These are phyloP conservation scores for Dioscorea zingiberensis DNA, from an alignment of 106 monocot species.

Conservation along the genomic window DNA sequence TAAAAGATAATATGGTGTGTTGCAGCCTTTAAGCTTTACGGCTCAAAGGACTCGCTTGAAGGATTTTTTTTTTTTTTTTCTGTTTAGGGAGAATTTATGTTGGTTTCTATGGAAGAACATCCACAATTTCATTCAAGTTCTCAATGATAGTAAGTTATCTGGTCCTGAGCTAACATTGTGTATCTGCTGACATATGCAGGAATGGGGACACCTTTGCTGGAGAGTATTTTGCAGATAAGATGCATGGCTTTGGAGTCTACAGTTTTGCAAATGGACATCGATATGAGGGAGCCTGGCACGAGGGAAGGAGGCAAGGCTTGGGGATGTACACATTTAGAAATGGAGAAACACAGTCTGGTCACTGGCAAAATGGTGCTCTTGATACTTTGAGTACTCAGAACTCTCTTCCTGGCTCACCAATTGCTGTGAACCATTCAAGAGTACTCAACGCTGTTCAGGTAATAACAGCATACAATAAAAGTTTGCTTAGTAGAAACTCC, in stretches of 20 bases:
- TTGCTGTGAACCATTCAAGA: conserved; percentile 77
- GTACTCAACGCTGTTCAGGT: conserved; percentile 93
- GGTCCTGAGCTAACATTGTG: too few relatives aligned
- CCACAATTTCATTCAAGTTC: too few relatives aligned
- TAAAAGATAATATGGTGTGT: too few relatives aligned
- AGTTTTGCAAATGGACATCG: conserved; percentile 61
- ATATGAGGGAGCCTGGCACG: conserved; percentile 76
- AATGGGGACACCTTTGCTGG: conserved; percentile 79
- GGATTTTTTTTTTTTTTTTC: too few relatives aligned
- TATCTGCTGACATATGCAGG: conserved; percentile 13
- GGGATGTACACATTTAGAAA: conserved; percentile 71
- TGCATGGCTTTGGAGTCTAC: conserved; percentile 73
- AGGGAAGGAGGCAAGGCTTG: conserved; percentile 60
- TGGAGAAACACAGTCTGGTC: conserved; percentile 58
- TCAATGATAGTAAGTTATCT: too few relatives aligned
- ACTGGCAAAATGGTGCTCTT: conserved; percentile 69
- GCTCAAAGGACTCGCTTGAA: too few relatives aligned
- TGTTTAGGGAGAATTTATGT: too few relatives aligned
- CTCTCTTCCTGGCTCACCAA: conserved; percentile 41
- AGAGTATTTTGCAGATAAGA: conserved; percentile 80
- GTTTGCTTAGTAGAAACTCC: not conserved
- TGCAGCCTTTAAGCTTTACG: too few relatives aligned
- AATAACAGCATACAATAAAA: not conserved
- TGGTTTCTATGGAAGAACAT: too few relatives aligned
- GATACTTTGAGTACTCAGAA: conserved; percentile 59